A percentile compares a stretch with the other conserved stretches of the same genome.
These are phyloP conservation scores for Ganoderma multipileum DNA, from an alignment of 1,284 basidiomycete species.

Conservation along the genomic window DNA sequence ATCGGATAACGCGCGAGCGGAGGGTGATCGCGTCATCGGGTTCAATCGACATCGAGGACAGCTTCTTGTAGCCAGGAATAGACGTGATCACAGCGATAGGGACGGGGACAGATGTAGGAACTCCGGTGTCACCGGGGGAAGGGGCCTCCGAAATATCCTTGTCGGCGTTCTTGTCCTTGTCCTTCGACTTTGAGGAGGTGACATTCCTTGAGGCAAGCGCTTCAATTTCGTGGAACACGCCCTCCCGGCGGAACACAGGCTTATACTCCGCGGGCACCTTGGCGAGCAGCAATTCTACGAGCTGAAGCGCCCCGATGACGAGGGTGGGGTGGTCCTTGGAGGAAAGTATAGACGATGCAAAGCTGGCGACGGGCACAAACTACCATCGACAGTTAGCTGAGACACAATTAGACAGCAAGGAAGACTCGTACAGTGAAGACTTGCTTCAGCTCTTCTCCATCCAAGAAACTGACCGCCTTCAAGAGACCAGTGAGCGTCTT, in stretches of 20 bases:
- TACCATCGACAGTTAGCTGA: conserved; percentile 41
- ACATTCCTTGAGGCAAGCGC: conserved; percentile 69
- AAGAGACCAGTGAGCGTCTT: conserved; percentile 88
- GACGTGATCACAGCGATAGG: conserved; percentile 47
- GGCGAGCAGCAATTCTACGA: conserved; percentile 86
- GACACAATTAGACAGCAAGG: conserved; percentile 8
- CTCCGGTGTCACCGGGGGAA: conserved; percentile 44
- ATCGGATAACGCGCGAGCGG: conserved; percentile 84
- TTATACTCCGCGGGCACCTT: conserved; percentile 87
- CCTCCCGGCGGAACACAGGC: conserved; percentile 89
- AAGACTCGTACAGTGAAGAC: conserved; percentile 71
- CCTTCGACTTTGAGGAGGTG: conserved; percentile 60
- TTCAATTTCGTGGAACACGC: conserved; percentile 93
- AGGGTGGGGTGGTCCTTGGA: conserved; percentile 88
- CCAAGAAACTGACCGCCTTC: conserved; percentile 89
- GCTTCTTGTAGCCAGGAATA: conserved; percentile 71
- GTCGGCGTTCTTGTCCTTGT: conserved; percentile 55
- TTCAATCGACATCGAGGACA: conserved; percentile 70
- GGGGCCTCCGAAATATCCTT: conserved; percentile 45
- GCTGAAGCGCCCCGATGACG: conserved; percentile 86
- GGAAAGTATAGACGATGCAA: conserved; percentile 91
- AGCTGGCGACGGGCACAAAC: conserved; percentile 91
- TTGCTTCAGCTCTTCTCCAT: conserved; percentile 75
- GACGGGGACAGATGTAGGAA: conserved; percentile 39
- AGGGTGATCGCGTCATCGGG: conserved; percentile 92